phyloP scores from a whole-genome alignment of 2,329 filamentous ascomycete genomes.

The Aplosporella prunicola region DNA sequence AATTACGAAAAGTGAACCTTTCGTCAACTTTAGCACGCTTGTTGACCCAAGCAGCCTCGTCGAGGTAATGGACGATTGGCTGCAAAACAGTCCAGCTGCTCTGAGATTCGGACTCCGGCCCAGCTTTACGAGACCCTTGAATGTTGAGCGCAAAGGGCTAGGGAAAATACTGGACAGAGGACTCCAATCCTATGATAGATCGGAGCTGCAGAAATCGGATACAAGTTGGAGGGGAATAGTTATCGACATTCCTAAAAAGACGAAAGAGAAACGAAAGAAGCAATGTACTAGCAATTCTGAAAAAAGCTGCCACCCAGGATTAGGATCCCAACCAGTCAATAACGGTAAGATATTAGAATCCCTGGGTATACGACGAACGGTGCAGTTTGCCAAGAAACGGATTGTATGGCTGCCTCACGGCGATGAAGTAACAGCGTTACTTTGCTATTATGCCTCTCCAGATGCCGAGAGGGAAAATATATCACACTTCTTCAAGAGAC shows the following conservation, averaged over 20 bases:
- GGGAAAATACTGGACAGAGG: too few relatives aligned
- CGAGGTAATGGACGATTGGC: neutral
- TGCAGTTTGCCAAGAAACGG: neutral
- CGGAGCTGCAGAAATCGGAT: neutral
- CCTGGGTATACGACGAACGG: neutral
- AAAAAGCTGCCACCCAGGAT: too few relatives aligned
- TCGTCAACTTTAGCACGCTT: neutral
- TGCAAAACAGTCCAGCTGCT: neutral
- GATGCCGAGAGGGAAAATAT: neutral
- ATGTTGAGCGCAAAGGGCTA: too few relatives aligned
- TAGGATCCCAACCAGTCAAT: too few relatives aligned
- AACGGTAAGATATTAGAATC: neutral
- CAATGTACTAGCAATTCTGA: too few relatives aligned
- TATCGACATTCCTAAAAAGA: neutral
- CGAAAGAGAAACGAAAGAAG: neutral
- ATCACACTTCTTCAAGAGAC: neutral
- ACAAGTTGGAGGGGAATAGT: neutral
- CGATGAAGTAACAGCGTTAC: neutral
- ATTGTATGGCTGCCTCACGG: neutral
- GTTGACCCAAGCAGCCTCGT: neutral
- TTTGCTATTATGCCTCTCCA: neutral
- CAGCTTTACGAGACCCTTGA: too few relatives aligned
- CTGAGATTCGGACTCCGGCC: neutral
- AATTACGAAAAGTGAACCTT: neutral
- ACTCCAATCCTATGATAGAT: too few relatives aligned